Conservation (phyloP, 768 basidiomycete species). For the Naganishia randhawae region DNA sequence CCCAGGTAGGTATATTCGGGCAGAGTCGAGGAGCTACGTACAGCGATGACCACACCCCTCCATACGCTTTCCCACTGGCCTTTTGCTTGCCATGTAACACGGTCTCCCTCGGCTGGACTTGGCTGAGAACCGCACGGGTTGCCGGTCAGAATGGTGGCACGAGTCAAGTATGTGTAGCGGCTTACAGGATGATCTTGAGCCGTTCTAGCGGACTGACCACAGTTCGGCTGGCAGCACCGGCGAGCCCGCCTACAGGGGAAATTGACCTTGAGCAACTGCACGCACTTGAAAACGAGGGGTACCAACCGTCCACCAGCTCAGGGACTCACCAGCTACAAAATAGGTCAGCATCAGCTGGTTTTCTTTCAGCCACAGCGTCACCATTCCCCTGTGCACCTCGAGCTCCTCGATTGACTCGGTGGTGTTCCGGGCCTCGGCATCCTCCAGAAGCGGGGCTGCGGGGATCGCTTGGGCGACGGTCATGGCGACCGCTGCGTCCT, state of each 20-base stretch:
- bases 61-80: conserved; percentile 37
- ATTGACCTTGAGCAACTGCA: neutral
- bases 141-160: conserved; percentile 13
- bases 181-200: conserved; percentile 94
- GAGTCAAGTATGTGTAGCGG: conserved; percentile 33
- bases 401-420: neutral
- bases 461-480: neutral
- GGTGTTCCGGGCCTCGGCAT: neutral
- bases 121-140: conserved; percentile 56
- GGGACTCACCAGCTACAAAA: conserved; percentile 43
- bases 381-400: neutral
- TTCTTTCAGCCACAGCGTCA: conserved; percentile 13
- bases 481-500: conserved; percentile 5
- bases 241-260: conserved; percentile 46
- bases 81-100: conserved; percentile 22
- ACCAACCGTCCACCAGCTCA: too few relatives aligned
- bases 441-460: neutral
- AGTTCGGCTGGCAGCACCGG: conserved; percentile 68
- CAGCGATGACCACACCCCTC: conserved; percentile 24
- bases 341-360: conserved; percentile 46
- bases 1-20: conserved; percentile 50
- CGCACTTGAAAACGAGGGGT: too few relatives aligned
- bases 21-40: conserved; percentile 4
- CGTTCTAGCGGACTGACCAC: conserved; percentile 88
- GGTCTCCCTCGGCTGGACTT: conserved; percentile 69